A percentile compares a stretch with the other conserved stretches of the same genome.
These are phyloP conservation scores for Macrocybe gigantea DNA, from an alignment of 768 basidiomycete genomes.

Conservation along the genomic window DNA sequence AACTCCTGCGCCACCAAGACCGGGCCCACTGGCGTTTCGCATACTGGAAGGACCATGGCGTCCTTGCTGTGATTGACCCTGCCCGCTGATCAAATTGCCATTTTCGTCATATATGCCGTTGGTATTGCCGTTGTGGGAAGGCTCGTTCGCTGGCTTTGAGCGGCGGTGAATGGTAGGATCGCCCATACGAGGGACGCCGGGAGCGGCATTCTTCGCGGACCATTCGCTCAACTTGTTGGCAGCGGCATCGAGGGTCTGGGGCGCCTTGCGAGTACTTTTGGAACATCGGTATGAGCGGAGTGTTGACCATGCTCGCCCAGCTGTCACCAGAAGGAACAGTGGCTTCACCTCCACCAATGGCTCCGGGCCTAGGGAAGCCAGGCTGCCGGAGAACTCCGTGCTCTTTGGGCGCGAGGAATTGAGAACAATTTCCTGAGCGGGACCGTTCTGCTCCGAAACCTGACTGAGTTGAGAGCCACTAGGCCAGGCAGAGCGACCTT, in stretches of 20 bases:
- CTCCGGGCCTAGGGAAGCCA: conserved; percentile 53
- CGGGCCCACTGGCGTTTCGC: conserved; percentile 33
- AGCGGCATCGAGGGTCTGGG: conserved; percentile 52
- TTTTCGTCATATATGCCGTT: conserved; percentile 46
- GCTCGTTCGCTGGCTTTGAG: conserved; percentile 34
- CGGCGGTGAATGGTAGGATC: conserved; percentile 84
- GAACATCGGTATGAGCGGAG: conserved; percentile 93
- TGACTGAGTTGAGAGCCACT: conserved; percentile 69
- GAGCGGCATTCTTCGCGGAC: conserved; percentile 28
- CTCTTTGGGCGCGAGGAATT: conserved; percentile 75
- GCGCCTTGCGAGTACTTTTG: conserved; percentile 37
- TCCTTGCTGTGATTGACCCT: conserved; percentile 26
- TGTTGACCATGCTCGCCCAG: conserved; percentile 98
- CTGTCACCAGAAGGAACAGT: conserved; percentile 59
- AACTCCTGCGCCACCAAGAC: conserved; percentile 30
- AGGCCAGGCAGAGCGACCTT: conserved; percentile 63
- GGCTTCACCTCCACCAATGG: conserved; percentile 27
- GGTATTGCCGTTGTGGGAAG: conserved; percentile 30
- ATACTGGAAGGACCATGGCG: conserved; percentile 26
- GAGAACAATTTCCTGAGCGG: conserved; percentile 58
- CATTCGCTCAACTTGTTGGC: conserved; percentile 64
- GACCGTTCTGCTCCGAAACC: conserved; percentile 74
- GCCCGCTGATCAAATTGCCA: conserved; percentile 35
- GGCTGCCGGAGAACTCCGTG: conserved; percentile 79
- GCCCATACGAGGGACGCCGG: conserved; percentile 86